phyloP scores from a whole-genome alignment of 768 basidiomycete genomes.

The Phanerochaete carnosa region DNA sequence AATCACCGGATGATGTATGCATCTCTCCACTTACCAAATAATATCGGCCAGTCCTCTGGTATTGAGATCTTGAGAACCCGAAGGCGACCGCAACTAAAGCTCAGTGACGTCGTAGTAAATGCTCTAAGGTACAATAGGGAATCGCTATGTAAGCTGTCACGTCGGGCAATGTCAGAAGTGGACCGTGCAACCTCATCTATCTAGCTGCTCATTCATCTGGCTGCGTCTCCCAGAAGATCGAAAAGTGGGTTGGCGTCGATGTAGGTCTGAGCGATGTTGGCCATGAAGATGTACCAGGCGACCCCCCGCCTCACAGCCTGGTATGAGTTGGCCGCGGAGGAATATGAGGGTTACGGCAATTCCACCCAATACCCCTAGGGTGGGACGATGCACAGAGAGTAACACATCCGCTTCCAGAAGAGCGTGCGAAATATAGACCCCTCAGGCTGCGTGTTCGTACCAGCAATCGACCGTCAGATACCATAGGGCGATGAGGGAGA shows the following conservation, averaged over 20 bases:
- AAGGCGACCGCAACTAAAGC: conserved; percentile 8
- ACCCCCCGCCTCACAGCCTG: neutral
- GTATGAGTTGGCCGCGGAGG: conserved; percentile 7
- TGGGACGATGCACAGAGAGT: too few species aligned
- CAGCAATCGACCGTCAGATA: too few species aligned
- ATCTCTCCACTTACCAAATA: conserved; percentile 15
- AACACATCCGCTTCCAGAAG: too few species aligned
- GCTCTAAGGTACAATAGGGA: conserved; percentile 10
- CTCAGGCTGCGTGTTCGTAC: too few species aligned
- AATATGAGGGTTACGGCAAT: conserved; percentile 9
- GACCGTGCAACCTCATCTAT: neutral
- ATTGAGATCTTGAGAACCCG: conserved; percentile 3
- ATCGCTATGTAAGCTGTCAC: neutral
- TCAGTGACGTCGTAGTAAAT: conserved; percentile 2
- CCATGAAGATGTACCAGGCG: conserved; percentile 2
- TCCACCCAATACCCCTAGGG: too few species aligned
- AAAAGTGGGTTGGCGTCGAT: neutral
- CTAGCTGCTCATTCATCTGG: too few species aligned
- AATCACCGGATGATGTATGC: conserved; percentile 19
- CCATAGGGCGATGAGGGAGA: too few species aligned
- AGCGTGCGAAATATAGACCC: too few species aligned
- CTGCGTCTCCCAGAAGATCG: neutral
- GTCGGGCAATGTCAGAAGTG: conserved; percentile 1
- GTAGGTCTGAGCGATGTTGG: conserved; percentile 11
- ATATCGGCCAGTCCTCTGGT: conserved; percentile 16